Conservation (phyloP, 148 eudicot species). For the Fallopia convolvulus region DNA sequence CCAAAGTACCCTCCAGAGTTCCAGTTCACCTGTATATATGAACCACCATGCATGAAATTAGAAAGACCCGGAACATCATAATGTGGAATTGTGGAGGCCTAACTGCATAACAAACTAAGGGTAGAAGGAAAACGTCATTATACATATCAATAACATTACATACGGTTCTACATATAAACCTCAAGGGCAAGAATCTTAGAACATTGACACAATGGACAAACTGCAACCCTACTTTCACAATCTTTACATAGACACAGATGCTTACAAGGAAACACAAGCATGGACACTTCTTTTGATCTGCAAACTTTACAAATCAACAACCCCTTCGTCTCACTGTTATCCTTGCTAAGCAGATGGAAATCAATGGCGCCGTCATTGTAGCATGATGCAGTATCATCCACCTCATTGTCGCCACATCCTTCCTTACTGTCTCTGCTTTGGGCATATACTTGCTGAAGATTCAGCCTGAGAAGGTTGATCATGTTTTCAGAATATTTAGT, state of each 20-base stretch:
- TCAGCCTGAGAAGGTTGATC: conserved; percentile 42
- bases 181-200: conserved; percentile 46
- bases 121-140: neutral
- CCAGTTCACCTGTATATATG: neutral
- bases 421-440: conserved; percentile 56
- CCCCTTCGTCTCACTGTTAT: conserved; percentile 25
- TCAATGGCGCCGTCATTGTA: conserved; percentile 47
- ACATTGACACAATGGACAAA: conserved; percentile 49
- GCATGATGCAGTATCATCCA: conserved; percentile 60
- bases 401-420: conserved; percentile 69
- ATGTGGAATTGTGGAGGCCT: neutral
- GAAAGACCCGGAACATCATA: neutral
- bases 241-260: conserved; percentile 63
- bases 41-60: neutral
- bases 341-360: conserved; percentile 41
- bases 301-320: conserved; percentile 52
- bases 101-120: neutral
- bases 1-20: neutral
- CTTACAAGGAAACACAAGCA: conserved; percentile 70
- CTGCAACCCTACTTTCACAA: conserved; percentile 46
- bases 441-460: conserved; percentile 47
- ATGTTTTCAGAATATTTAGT: conserved; percentile 42
- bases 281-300: conserved; percentile 39
- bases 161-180: conserved; percentile 35
- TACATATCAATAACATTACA: neutral